Evolutionary conservation across 495 filamentous ascomycete genomes (phyloP).

Genomic region (Aspergillus cavernicola): DNA sequence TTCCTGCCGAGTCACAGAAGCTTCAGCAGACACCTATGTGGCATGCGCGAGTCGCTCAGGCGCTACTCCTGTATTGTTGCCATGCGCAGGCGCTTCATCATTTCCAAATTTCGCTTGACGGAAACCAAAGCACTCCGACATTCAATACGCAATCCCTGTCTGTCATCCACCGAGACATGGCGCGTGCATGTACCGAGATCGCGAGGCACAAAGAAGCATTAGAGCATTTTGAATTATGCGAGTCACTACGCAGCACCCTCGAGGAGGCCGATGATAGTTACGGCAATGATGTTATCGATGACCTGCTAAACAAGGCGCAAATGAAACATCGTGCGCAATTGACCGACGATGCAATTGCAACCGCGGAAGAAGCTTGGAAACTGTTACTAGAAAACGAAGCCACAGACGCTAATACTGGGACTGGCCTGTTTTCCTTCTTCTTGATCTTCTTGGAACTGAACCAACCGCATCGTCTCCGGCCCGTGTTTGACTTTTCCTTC

Average conservation of each 20-base stretch:
- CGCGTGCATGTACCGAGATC: neutral
- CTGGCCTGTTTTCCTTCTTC: no score
- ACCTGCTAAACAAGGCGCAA: slow-evolving; percentile 4
- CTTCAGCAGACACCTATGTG: slow-evolving; percentile 1
- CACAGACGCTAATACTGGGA: no score
- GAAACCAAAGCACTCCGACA: neutral
- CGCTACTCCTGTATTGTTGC: neutral
- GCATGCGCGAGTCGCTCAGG: slow-evolving; percentile 7
- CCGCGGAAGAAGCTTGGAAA: neutral
- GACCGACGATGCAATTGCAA: slow-evolving; percentile 4
- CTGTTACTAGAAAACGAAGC: no score
- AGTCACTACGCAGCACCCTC: neutral
- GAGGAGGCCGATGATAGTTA: neutral
- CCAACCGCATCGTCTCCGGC: neutral
- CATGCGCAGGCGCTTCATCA: neutral
- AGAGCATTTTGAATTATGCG: neutral
- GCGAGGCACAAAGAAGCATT: neutral
- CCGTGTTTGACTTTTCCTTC: neutral
- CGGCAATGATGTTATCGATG: no score
- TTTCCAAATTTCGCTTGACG: neutral
- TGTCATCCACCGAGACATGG: neutral
- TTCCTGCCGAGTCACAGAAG: neutral
- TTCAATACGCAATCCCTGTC: neutral
- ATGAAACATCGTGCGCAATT: slow-evolving; percentile 2
- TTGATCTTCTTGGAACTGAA: neutral